These are phyloP conservation scores for Torulaspora indica DNA, from an alignment of 805 yeast genomes.

Conservation along the genomic window DNA sequence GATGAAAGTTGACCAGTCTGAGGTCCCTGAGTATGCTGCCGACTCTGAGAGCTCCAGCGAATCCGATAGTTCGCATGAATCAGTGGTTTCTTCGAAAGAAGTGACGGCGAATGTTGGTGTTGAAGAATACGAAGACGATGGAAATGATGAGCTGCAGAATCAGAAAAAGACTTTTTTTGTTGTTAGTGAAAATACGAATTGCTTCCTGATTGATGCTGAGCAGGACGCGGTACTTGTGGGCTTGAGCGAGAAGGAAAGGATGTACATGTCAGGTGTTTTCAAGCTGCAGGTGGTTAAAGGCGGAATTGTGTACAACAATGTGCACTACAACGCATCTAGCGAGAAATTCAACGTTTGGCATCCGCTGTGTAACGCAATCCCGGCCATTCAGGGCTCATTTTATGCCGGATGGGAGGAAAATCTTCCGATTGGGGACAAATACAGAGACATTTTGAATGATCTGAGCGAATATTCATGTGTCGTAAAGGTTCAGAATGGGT, in stretches of 20 bases:
- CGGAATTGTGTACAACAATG: constrained; percentile 31
- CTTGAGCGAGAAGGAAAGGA: constrained; percentile 22
- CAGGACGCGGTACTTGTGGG: constrained; percentile 20
- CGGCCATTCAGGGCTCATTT: constrained; percentile 28
- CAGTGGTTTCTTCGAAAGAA: constrained; percentile 15
- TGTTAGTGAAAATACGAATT: constrained; percentile 15
- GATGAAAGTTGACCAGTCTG: not conserved
- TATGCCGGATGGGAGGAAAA: constrained; percentile 35
- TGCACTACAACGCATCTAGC: constrained; percentile 32
- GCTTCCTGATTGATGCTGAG: constrained; percentile 12
- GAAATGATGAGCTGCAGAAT: not conserved
- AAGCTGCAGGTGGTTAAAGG: constrained; percentile 32
- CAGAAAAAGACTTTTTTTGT: constrained; percentile 6
- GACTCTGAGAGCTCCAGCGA: constrained; percentile 11
- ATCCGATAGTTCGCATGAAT: constrained; percentile 1
- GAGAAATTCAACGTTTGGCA: constrained; percentile 25
- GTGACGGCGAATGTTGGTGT: constrained; percentile 9
- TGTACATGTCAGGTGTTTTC: constrained; percentile 30
- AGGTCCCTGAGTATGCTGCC: constrained; percentile 7
- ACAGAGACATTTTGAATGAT: constrained; percentile 9
- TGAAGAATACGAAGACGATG: constrained; percentile 20
- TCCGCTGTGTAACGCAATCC: constrained; percentile 29
- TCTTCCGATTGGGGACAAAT: constrained; percentile 9
- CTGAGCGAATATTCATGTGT: constrained; percentile 25
- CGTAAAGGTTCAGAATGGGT: constrained; percentile 18